Evolutionary conservation across 768 basidiomycete species (phyloP).

Genomic region (Tricholoma saponaceum): DNA sequence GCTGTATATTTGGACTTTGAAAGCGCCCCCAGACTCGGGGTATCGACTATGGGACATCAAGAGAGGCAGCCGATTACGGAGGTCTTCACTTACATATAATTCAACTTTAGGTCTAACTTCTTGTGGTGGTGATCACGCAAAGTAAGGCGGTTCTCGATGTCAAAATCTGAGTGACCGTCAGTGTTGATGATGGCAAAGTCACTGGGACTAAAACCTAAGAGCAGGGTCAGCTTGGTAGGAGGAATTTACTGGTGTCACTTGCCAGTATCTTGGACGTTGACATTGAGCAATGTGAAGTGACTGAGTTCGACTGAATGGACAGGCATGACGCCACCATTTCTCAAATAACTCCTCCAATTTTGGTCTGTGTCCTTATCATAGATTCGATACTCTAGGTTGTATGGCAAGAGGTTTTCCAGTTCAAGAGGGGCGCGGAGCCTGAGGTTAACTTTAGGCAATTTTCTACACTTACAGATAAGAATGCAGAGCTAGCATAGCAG

Average conservation of each 20-base stretch:
- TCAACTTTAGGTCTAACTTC: slow-evolving; percentile 78
- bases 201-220: slow-evolving; percentile 76
- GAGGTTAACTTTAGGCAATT: slow-evolving; percentile 80
- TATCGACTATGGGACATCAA: slow-evolving; percentile 47
- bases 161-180: slow-evolving; percentile 86
- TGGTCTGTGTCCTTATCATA: slow-evolving; percentile 94
- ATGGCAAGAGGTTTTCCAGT: slow-evolving; percentile 92
- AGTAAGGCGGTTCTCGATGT: slow-evolving; percentile 66
- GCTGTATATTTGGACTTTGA: slow-evolving; percentile 92
- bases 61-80: neutral
- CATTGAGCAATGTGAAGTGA: slow-evolving; percentile 85
- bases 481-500: neutral
- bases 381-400: slow-evolving; percentile 92
- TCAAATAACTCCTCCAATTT: slow-evolving; percentile 91
- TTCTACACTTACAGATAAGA: slow-evolving; percentile 38
- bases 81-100: slow-evolving; percentile 73
- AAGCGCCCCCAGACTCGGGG: slow-evolving; percentile 89
- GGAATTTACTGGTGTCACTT: slow-evolving; percentile 11
- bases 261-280: slow-evolving; percentile 92
- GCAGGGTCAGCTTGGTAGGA: neutral
- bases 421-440: slow-evolving; percentile 91
- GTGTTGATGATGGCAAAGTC: slow-evolving; percentile 98
- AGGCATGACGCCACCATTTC: slow-evolving; percentile 92
- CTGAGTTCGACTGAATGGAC: slow-evolving; percentile 92
- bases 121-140: slow-evolving; percentile 71